phyloP scores from a whole-genome alignment of 805 yeast genomes.

The Saturnispora silvae region DNA sequence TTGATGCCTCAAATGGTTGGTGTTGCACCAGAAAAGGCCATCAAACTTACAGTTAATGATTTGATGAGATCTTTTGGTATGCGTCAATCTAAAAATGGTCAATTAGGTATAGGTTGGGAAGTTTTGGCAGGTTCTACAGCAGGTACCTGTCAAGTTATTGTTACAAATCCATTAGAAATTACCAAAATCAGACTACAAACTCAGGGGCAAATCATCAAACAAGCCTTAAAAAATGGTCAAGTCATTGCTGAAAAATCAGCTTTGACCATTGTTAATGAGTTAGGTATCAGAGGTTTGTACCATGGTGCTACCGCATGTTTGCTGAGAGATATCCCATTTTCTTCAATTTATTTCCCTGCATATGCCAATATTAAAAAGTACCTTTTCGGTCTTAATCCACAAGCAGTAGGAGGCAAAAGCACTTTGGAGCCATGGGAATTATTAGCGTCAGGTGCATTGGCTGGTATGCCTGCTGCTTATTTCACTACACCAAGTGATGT shows the following conservation, averaged over 20 bases:
- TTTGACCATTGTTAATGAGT: conserved; percentile 57
- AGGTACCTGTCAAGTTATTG: conserved; percentile 92
- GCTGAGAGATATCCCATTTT: conserved; percentile 90
- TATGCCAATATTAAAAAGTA: conserved; percentile 86
- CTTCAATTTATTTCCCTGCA: conserved; percentile 94
- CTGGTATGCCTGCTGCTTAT: conserved; percentile 97
- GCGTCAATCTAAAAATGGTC: conserved; percentile 35
- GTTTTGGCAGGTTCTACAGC: conserved; percentile 86
- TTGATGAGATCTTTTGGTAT: conserved; percentile 66
- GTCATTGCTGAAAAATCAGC: conserved; percentile 41
- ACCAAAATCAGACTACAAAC: conserved; percentile 92
- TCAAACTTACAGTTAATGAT: conserved; percentile 90
- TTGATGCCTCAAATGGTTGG: conserved; percentile 90
- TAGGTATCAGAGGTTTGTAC: conserved; percentile 80
- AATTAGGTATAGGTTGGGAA: conserved; percentile 50
- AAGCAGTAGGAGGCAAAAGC: conserved; percentile 40
- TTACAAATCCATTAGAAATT: conserved; percentile 93
- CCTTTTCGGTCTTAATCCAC: conserved; percentile 74
- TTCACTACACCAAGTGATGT: conserved; percentile 96
- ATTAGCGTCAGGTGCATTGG: conserved; percentile 80
- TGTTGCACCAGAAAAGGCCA: conserved; percentile 97
- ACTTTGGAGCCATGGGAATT: conserved; percentile 75
- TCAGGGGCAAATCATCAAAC: conserved; percentile 59
- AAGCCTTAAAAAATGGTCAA: conserved; percentile 24
- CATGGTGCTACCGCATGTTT: conserved; percentile 89